A percentile compares a stretch with the other conserved stretches of the same genome.
phyloP scores from a whole-genome alignment of 2,329 filamentous ascomycete species.

The Epichloe scottii region DNA sequence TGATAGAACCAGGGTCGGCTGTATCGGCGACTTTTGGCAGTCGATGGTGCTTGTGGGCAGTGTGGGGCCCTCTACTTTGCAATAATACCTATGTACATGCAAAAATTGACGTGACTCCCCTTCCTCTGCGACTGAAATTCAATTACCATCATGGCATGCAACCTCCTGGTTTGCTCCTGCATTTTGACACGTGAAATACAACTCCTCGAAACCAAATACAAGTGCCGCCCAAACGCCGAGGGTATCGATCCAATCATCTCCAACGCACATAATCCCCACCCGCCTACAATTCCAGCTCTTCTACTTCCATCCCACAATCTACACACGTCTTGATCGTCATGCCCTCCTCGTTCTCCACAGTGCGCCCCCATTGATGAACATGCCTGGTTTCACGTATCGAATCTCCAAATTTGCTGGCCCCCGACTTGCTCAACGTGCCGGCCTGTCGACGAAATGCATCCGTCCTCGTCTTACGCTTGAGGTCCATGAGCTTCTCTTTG shows the following conservation, averaged over 20 bases:
- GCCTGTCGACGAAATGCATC: slow-evolving; percentile 73
- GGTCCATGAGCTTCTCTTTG: slow-evolving; percentile 70
- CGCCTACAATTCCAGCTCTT: slow-evolving; percentile 53
- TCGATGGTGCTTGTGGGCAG: too few relatives aligned
- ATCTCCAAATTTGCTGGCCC: slow-evolving; percentile 60
- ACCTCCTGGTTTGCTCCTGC: too few relatives aligned
- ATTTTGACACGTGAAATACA: background rate
- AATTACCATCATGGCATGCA: too few relatives aligned
- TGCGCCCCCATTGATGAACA: slow-evolving; percentile 75
- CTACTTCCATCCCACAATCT: slow-evolving; percentile 66
- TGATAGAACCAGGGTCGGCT: too few relatives aligned
- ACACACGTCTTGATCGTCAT: slow-evolving; percentile 71
- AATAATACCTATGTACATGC: too few relatives aligned
- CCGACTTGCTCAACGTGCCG: slow-evolving; percentile 40
- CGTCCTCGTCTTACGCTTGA: slow-evolving; percentile 87
- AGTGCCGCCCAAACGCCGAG: background rate
- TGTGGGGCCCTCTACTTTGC: too few relatives aligned
- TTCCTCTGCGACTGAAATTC: too few relatives aligned
- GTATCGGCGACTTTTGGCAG: too few relatives aligned
- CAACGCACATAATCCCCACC: too few relatives aligned
- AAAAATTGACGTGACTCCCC: too few relatives aligned
- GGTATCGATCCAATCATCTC: background rate
- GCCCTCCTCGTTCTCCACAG: slow-evolving; percentile 57
- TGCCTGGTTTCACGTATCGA: slow-evolving; percentile 59
- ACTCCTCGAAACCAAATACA: background rate